Percentiles rank a stretch among this genome's conserved stretches.
Evolutionary conservation across 331 rosid species (phyloP).

Genomic region (Quercus tomentella): DNA sequence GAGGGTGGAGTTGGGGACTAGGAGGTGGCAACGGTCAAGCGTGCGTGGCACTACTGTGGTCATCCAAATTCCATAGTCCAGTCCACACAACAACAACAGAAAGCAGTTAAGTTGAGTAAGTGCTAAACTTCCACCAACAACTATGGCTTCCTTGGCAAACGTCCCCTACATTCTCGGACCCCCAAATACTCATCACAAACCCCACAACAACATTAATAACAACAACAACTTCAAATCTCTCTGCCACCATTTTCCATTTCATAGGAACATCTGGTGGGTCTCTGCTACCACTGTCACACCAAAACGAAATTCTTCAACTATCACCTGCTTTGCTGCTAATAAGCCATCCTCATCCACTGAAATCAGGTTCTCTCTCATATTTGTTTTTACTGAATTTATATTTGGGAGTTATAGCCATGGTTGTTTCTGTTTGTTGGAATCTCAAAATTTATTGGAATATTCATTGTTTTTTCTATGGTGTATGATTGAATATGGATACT

Average conservation of each 20-base stretch:
- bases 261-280: slow-evolving; percentile 17
- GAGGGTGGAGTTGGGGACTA: not conserved
- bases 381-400: not conserved
- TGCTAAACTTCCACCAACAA: not conserved
- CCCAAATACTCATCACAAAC: slow-evolving; percentile 5
- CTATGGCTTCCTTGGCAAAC: slow-evolving; percentile 40
- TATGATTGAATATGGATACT: too few relatives aligned
- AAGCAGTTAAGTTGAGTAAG: not conserved
- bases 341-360: slow-evolving; percentile 59
- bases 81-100: not conserved
- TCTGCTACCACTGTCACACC: slow-evolving; percentile 9
- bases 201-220: not conserved
- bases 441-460: too few relatives aligned
- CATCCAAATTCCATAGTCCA: slow-evolving; percentile 1
- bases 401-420: not conserved
- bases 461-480: too few relatives aligned
- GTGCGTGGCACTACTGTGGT: slow-evolving; percentile 18
- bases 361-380: slow-evolving; percentile 45
- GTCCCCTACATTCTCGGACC: slow-evolving; percentile 35
- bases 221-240: slow-evolving; percentile 8
- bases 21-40: slow-evolving; percentile 10
- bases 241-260: not conserved
- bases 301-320: slow-evolving; percentile 31
- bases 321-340: slow-evolving; percentile 61
- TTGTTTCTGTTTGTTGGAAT: not conserved